phyloP scores from a whole-genome alignment of 2,329 filamentous ascomycete genomes.

The Exophiala calicioides region DNA sequence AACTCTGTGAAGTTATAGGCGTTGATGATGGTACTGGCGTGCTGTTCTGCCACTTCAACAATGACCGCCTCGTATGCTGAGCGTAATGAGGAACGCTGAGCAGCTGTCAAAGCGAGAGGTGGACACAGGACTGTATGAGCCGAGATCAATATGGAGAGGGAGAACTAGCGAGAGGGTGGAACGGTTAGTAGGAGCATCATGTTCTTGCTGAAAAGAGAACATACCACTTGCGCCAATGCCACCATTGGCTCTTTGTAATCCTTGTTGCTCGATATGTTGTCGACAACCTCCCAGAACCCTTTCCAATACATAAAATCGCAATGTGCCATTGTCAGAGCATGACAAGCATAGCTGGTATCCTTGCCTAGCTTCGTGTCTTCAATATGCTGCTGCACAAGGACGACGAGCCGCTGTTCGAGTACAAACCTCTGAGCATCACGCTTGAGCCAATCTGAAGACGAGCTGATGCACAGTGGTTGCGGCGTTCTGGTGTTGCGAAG shows the following conservation, averaged over 20 bases:
- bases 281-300: constrained; percentile 28
- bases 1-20: constrained; percentile 33
- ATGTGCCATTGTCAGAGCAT: constrained; percentile 34
- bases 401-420: constrained; percentile 26
- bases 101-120: constrained; percentile 9
- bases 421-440: constrained; percentile 26
- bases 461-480: not conserved
- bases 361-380: constrained; percentile 25
- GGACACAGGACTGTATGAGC: constrained; percentile 11
- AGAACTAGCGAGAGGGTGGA: constrained; percentile 24
- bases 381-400: constrained; percentile 29
- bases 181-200: no score
- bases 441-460: constrained; percentile 6
- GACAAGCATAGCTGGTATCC: constrained; percentile 32
- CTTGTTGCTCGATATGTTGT: constrained; percentile 4
- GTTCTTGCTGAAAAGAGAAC: no score
- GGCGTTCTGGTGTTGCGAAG: constrained; percentile 14
- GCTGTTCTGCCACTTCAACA: constrained; percentile 22
- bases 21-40: constrained; percentile 29
- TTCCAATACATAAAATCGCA: constrained; percentile 32
- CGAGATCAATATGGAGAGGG: constrained; percentile 24
- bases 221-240: constrained; percentile 25
- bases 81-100: not conserved
- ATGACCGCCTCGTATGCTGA: constrained; percentile 26
- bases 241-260: constrained; percentile 15